Percentiles rank a stretch among this genome's conserved stretches.
Evolutionary conservation across 169 alveolate species (phyloP).

Genomic region (Toxoplasma gondii): DNA sequence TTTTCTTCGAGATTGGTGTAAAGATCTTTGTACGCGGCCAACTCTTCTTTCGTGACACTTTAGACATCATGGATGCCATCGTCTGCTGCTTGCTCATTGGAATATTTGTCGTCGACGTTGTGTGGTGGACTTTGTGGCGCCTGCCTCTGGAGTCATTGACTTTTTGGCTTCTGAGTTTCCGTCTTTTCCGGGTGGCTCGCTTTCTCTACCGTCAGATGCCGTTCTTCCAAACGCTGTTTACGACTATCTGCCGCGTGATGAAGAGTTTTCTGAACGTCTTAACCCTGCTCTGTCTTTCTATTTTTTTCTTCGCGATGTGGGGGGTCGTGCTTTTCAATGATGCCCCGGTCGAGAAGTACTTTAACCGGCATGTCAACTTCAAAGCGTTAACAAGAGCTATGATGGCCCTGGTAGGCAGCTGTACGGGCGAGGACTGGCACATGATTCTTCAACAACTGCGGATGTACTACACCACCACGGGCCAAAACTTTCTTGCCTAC

Average conservation of each 20-base stretch:
- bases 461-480: constrained; percentile 26
- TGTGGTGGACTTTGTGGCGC: background rate
- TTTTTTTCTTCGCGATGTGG: constrained; percentile 49
- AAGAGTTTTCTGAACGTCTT: constrained; percentile 35
- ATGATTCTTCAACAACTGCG: constrained; percentile 52
- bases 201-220: constrained; percentile 54
- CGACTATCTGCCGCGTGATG: background rate
- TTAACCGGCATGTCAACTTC: constrained; percentile 27
- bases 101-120: background rate
- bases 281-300: constrained; percentile 9
- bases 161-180: constrained; percentile 60
- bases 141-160: background rate
- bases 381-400: constrained; percentile 18
- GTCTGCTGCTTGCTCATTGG: background rate
- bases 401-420: constrained; percentile 50
- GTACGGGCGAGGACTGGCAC: constrained; percentile 69
- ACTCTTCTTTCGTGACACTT: background rate
- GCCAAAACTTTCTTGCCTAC: background rate
- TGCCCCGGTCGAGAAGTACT: constrained; percentile 20
- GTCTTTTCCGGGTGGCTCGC: constrained; percentile 59
- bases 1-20: background rate
- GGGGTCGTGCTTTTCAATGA: constrained; percentile 61
- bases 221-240: constrained; percentile 35
- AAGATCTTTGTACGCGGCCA: constrained; percentile 19
- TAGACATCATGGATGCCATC: constrained; percentile 1